Evolutionary conservation across 2,329 filamentous ascomycete species (phyloP), one percentile per base, ranked within the genome.

Genomic region (Penicillium sp.): DNA sequence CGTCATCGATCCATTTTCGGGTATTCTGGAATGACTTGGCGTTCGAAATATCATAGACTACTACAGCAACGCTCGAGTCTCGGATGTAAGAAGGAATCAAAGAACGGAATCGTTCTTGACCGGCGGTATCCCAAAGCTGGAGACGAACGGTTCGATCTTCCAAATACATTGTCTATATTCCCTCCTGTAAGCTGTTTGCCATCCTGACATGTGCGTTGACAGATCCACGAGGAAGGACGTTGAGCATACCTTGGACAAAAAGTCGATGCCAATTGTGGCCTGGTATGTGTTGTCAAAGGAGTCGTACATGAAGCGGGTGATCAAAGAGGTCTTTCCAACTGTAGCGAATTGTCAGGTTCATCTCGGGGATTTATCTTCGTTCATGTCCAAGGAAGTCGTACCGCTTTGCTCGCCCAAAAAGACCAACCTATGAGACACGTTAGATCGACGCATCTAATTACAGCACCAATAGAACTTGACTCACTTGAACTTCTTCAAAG

Each of bases 241-340:
- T 5, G 9, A 11, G 25, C 67, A 64, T 74, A 85, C 87, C 83
- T 98, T 98, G 60, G 89, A 95, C 53, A 98, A 79, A 64, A 98
- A 98, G 70, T 98, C 92, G 72, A 98, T 98, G 61, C 92, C 92
- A 62, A 98, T 96, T 26, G 92, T 98, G 41, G 92, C 92, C 70
- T 98, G 92, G 72, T 98, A 98, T 76, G 90, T 96, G 71, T 94
- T 95, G 75, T 98, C 92, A 74, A 98, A 98, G 32, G 92, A 96
- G 70, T 98, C 92, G 76, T 98, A 98, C 92, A 98, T 98, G 75
- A 98, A 98, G 50, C 92, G 83, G 52, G 92, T 98, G 66, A 98
- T 98, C 57, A 98, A 73, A 46, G 92, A 98, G 20, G 92, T 98
- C 74, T 98, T 98, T 64, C 92, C 92, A 57, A 98, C 92, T 96